Evolutionary conservation across 2,329 filamentous ascomycete genomes (phyloP), one percentile per base, ranked within the genome.

Genomic region (Claviceps sp.): DNA sequence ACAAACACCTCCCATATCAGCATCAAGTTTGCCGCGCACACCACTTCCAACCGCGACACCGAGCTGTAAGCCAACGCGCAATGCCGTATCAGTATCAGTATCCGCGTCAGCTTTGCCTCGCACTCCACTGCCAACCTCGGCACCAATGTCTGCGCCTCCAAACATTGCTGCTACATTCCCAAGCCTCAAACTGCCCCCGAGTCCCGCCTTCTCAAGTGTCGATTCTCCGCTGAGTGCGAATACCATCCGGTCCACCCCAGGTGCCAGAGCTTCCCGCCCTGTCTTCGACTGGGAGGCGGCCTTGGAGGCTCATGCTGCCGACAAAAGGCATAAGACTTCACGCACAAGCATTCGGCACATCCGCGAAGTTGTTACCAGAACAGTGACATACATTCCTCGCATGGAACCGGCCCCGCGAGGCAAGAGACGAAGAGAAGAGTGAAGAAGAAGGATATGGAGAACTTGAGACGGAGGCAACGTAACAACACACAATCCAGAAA

Each of bases 351-450:
- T 83, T 52, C 79, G 83, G 54, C 77, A 85, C 62, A 88, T 96
- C 53, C 77, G 88, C 51, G 89, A 96, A 66, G 88, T 96, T 4
- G 86, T 96, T 50, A 96, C 90, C n/a, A 79, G 89, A 59, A 96
- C 89, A 16, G 87, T 95, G 54, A 95, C 88, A 42, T 95, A 94
- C 68, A 95, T 87, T 65, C 85, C 82, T 55, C 76, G 83, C 57
- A 87, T 97, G 71, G 86, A 89, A 58, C 87, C 90, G 23, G 88
- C 90, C 39, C 91, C 89, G 7, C 90, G 90, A 67, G 90, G 90
- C 57, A 97, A 96, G 78, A 82, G 89, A 71, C 84, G 90, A 71
- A 94, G 88, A 74, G 67, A 75, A 47, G 73, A 77, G 57, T 73
- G 60, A 63, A 52, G 50, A 45, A 23, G 26, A 37, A 14, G 22